Evolutionary conservation across 331 rosid genomes (phyloP).

Genomic region (Arachis monticola): DNA sequence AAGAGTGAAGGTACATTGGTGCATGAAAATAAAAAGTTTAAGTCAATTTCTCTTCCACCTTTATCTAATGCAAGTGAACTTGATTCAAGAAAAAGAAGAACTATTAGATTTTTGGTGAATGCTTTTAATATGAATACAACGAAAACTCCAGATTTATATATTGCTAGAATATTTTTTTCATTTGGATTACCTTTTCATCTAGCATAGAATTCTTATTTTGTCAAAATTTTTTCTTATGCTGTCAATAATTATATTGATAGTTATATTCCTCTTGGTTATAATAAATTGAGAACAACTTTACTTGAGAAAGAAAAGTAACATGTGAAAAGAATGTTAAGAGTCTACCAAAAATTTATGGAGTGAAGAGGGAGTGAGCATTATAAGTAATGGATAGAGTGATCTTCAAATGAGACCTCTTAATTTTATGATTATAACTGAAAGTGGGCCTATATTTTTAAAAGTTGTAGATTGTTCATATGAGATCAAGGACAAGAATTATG

Average conservation of each 20-base stretch:
- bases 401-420: not conserved
- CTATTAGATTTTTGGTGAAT: not conserved
- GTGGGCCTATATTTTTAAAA: not conserved
- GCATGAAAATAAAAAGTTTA: not conserved
- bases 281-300: too few relatives aligned
- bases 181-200: too few relatives aligned
- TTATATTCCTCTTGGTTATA: too few relatives aligned
- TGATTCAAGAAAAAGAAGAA: too few relatives aligned
- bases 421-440: not conserved
- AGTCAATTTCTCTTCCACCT: not conserved
- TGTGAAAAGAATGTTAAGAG: not conserved
- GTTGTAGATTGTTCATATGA: not conserved
- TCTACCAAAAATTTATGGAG: not conserved
- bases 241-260: too few relatives aligned
- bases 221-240: too few relatives aligned
- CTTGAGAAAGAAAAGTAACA: too few relatives aligned
- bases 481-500: not conserved
- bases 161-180: too few relatives aligned
- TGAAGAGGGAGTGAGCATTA: not conserved
- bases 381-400: not conserved
- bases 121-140: not conserved
- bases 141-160: too few relatives aligned
- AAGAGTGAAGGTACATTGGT: not conserved
- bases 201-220: too few relatives aligned
- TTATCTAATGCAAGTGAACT: too few relatives aligned